Percentiles rank a stretch among this genome's conserved stretches.
Conservation (phyloP, 176 grass and related monocot genomes). For the Aegilops umbellulata region DNA sequence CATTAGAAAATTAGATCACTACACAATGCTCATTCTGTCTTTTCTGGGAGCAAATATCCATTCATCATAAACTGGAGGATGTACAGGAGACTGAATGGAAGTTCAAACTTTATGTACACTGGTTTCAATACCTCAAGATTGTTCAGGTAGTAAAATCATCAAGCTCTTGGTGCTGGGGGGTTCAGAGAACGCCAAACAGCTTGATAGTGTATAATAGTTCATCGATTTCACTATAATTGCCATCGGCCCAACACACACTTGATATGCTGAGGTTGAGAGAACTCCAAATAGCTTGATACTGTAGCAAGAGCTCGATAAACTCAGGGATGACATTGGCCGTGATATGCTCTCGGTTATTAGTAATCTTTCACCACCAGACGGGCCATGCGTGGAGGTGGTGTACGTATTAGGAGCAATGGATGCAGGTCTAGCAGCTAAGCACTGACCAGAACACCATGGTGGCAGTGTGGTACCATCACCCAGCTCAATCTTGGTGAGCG, state of each 20-base stretch:
- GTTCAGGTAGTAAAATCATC: not conserved
- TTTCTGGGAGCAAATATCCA: not conserved
- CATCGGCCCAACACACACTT: not conserved
- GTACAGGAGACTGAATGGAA: not conserved
- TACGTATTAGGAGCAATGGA: not conserved
- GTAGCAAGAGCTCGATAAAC: too few species aligned
- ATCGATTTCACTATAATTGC: not conserved
- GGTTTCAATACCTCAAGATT: not conserved
- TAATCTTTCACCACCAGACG: not conserved
- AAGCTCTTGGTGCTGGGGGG: not conserved
- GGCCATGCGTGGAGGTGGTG: not conserved
- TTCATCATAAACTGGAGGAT: not conserved
- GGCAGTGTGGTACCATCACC: not conserved
- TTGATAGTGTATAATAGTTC: not conserved
- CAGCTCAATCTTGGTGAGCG: not conserved
- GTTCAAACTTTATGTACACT: not conserved
- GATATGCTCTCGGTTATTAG: too few species aligned
- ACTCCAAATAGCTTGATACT: not conserved
- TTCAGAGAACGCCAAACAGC: not conserved
- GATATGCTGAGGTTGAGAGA: slow-evolving; percentile 1
- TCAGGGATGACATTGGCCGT: too few species aligned
- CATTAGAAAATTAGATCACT: not conserved
- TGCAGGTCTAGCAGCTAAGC: too few species aligned
- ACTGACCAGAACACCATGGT: too few species aligned
- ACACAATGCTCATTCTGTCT: not conserved